A percentile compares a stretch with the other conserved stretches of the same genome.
phyloP scores from a whole-genome alignment of 169 alveolate genomes.

The Toxoplasma gondii region DNA sequence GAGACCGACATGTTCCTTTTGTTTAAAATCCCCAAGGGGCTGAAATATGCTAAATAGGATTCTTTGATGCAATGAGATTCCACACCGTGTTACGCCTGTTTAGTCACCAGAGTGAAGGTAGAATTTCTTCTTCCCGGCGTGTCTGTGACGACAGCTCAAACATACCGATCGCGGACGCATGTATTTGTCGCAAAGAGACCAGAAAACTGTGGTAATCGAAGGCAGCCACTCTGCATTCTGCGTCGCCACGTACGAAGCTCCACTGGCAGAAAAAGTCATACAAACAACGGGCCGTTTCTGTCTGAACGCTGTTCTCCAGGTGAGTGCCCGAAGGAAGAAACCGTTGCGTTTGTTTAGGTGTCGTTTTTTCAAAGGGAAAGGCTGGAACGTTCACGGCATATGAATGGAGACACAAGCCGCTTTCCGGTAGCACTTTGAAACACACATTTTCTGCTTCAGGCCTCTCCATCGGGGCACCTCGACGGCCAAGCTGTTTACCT shows the following conservation, averaged over 20 bases:
- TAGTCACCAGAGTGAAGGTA: too few relatives aligned
- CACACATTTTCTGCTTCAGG: neutral
- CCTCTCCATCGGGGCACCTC: slow-evolving; percentile 57
- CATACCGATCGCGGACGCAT: slow-evolving; percentile 39
- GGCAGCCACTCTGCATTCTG: slow-evolving; percentile 60
- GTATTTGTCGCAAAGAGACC: neutral
- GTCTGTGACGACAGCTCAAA: neutral
- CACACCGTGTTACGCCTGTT: too few relatives aligned
- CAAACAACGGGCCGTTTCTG: slow-evolving; percentile 45
- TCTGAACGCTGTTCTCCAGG: slow-evolving; percentile 45
- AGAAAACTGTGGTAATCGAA: slow-evolving; percentile 16
- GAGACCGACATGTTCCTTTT: too few relatives aligned
- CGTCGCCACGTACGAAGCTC: slow-evolving; percentile 68
- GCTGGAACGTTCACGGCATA: too few relatives aligned
- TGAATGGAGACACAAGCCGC: too few relatives aligned
- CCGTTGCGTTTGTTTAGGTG: too few relatives aligned
- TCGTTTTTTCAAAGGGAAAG: too few relatives aligned
- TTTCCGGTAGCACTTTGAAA: too few relatives aligned
- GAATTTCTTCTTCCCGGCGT: too few relatives aligned
- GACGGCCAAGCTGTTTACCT: slow-evolving; percentile 66
- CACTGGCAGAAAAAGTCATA: slow-evolving; percentile 43
- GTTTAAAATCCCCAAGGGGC: too few relatives aligned
- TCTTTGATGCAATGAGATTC: too few relatives aligned
- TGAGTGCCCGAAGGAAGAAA: slow-evolving; percentile 17
- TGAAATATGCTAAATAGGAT: too few relatives aligned